These are phyloP conservation scores for Penicillium sp. DNA, from an alignment of 2,329 filamentous ascomycete species.

Conservation along the genomic window DNA sequence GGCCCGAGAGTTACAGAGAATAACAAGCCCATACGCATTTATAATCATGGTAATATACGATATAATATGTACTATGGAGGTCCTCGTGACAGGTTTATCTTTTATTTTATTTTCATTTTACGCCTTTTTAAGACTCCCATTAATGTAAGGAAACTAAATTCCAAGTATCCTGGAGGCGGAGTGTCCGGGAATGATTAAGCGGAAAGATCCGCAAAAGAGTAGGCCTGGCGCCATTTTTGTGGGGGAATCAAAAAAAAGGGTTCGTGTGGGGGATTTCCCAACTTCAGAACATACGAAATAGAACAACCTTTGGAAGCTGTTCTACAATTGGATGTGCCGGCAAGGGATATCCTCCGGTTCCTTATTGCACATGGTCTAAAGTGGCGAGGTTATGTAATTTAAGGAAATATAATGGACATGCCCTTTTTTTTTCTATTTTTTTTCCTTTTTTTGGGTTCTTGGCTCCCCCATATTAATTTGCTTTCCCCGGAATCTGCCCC, in stretches of 20 bases:
- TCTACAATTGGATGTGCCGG: constrained; percentile 1
- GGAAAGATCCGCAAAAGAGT: constrained; percentile 19
- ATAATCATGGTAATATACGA: not conserved
- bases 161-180: constrained; percentile 11
- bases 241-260: constrained; percentile 19
- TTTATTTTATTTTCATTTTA: not conserved
- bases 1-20: constrained; percentile 4
- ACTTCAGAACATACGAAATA: not conserved
- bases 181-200: constrained; percentile 6
- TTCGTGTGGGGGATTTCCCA: constrained; percentile 26
- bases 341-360: constrained; percentile 10
- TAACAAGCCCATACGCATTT: not conserved
- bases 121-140: not conserved
- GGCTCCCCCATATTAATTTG: constrained; percentile 5
- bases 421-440: not conserved
- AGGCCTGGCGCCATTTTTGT: constrained; percentile 29
- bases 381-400: not conserved
- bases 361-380: constrained; percentile 2
- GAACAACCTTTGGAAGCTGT: not conserved
- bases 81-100: not conserved
- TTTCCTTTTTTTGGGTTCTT: not conserved
- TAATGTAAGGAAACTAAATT: not conserved
- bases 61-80: not conserved
- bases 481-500: constrained; percentile 9
- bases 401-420: not conserved